phyloP scores from a whole-genome alignment of 768 basidiomycete species.

The Nidula microcarpa region DNA sequence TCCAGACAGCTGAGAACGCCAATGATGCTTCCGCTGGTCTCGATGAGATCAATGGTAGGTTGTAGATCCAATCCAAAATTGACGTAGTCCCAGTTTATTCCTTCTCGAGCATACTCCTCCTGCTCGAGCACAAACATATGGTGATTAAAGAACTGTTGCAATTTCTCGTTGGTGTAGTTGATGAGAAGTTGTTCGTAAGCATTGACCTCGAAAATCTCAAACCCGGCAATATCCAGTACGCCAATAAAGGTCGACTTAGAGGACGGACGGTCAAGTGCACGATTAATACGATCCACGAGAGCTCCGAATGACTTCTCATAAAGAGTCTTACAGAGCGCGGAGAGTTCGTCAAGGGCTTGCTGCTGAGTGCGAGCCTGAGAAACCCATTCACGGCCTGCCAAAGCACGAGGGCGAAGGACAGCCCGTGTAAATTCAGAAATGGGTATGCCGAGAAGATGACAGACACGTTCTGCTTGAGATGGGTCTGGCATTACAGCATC shows the following conservation, averaged over 20 bases:
- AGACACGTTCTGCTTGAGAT: conserved; percentile 84
- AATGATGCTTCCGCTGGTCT: conserved; percentile 74
- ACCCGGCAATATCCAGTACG: conserved; percentile 98
- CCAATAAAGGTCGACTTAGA: conserved; percentile 95
- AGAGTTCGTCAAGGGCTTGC: conserved; percentile 91
- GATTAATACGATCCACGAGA: conserved; percentile 93
- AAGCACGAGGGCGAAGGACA: conserved; percentile 83
- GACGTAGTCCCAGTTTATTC: conserved; percentile 96
- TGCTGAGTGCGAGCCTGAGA: conserved; percentile 87
- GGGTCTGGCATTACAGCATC: conserved; percentile 77
- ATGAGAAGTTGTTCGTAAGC: conserved; percentile 97
- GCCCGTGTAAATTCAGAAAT: conserved; percentile 86
- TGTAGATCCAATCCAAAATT: conserved; percentile 98
- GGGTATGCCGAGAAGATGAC: conserved; percentile 87
- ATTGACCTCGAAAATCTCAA: conserved; percentile 94
- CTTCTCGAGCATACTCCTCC: conserved; percentile 95
- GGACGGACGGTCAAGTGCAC: conserved; percentile 88
- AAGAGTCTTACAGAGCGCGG: conserved; percentile 87
- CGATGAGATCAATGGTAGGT: conserved; percentile 98
- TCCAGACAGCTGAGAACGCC: conserved; percentile 93
- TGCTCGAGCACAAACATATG: conserved; percentile 99
- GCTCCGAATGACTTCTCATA: conserved; percentile 97
- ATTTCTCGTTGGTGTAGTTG: conserved; percentile 98
- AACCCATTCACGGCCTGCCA: conserved; percentile 97
- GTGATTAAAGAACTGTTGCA: conserved; percentile 98